phyloP scores from a whole-genome alignment of 768 basidiomycete species.

The Podaxis sp. region DNA sequence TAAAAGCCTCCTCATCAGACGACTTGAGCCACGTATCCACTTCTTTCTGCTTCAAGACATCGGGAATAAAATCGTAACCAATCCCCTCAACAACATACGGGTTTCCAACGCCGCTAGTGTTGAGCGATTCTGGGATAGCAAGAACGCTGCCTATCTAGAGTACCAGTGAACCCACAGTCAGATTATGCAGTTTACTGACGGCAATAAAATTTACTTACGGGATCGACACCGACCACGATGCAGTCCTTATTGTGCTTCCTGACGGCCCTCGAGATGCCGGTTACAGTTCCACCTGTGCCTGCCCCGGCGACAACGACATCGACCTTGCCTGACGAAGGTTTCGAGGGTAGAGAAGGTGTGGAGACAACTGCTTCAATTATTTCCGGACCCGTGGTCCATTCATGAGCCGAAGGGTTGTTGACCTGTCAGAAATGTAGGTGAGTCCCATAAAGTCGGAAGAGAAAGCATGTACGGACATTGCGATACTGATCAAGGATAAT shows the following conservation, averaged over 20 bases:
- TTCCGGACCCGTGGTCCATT: slow-evolving; percentile 87
- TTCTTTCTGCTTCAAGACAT: slow-evolving; percentile 61
- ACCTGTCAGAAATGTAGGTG: slow-evolving; percentile 35
- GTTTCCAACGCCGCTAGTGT: slow-evolving; percentile 46
- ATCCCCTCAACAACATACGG: slow-evolving; percentile 93
- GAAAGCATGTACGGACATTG: slow-evolving; percentile 48
- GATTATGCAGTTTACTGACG: not conserved
- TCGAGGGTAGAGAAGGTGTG: slow-evolving; percentile 57
- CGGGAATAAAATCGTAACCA: slow-evolving; percentile 91
- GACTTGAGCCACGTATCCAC: slow-evolving; percentile 89
- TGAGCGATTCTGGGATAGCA: slow-evolving; percentile 67
- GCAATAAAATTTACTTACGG: slow-evolving; percentile 47
- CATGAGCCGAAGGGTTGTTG: slow-evolving; percentile 91
- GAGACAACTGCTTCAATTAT: slow-evolving; percentile 78
- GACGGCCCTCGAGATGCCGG: slow-evolving; percentile 80
- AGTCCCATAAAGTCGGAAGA: slow-evolving; percentile 9
- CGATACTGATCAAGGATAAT: slow-evolving; percentile 93
- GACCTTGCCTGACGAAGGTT: slow-evolving; percentile 71
- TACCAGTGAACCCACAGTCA: slow-evolving; percentile 6
- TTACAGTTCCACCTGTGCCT: slow-evolving; percentile 94
- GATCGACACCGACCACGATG: slow-evolving; percentile 86
- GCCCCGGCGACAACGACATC: slow-evolving; percentile 84
- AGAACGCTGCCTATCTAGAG: slow-evolving; percentile 86
- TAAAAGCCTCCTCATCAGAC: slow-evolving; percentile 77
- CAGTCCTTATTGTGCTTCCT: slow-evolving; percentile 80